phyloP scores from a whole-genome alignment of 768 basidiomycete genomes.

The Leccinum ochraceum region DNA sequence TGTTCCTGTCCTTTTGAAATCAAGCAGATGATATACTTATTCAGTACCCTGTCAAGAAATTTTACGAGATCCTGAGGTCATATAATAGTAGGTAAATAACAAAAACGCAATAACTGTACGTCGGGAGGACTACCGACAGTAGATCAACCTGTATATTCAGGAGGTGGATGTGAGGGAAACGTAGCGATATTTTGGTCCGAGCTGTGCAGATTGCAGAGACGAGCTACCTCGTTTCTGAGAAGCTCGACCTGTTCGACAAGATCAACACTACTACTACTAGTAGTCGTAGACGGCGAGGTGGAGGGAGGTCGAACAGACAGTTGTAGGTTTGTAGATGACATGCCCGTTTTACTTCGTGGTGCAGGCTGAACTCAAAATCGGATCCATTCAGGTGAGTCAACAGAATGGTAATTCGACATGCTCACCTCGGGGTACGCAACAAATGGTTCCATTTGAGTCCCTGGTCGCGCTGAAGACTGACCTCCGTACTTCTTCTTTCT shows the following conservation, averaged over 20 bases:
- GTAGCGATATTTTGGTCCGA: too few relatives aligned
- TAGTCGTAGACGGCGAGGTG: neutral
- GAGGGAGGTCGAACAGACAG: neutral
- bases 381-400: neutral
- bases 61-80: too few relatives aligned
- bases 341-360: neutral
- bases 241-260: neutral
- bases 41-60: too few relatives aligned
- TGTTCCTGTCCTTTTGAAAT: too few relatives aligned
- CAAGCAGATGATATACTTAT: too few relatives aligned
- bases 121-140: neutral
- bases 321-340: neutral
- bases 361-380: neutral
- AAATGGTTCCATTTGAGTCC: neutral
- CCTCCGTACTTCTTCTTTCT: neutral
- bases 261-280: neutral
- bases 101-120: neutral
- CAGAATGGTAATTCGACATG: neutral
- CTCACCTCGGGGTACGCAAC: neutral
- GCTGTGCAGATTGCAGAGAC: neutral
- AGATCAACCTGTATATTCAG: neutral
- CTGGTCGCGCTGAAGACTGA: neutral
- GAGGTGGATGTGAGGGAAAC: slow-evolving; percentile 2
- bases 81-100: neutral
- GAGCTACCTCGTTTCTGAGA: neutral